These are phyloP conservation scores for Pyrenopolyporus hunteri DNA, from an alignment of 495 filamentous ascomycete species.

Conservation along the genomic window DNA sequence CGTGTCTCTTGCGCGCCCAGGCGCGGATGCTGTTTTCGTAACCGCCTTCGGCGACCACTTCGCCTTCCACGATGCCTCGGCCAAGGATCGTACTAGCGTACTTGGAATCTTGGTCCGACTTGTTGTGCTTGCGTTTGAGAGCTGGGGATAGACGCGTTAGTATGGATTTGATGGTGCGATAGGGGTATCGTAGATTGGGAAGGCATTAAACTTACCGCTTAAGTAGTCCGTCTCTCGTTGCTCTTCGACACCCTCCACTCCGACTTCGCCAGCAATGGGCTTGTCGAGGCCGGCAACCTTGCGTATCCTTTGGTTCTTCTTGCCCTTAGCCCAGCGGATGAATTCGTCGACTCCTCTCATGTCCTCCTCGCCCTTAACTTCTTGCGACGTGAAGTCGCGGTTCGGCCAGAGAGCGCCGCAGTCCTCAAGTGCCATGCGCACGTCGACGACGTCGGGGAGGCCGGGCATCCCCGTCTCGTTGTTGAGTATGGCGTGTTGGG, in stretches of 20 bases:
- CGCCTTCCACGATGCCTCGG: slow-evolving; percentile 67
- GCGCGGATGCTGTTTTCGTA: slow-evolving; percentile 66
- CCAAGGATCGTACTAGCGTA: slow-evolving; percentile 82
- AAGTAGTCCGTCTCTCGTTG: slow-evolving; percentile 71
- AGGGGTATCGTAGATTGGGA: not conserved
- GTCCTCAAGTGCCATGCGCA: slow-evolving; percentile 81
- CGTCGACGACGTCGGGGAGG: slow-evolving; percentile 68
- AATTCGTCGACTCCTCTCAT: slow-evolving; percentile 74
- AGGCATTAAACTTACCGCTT: slow-evolving; percentile 53
- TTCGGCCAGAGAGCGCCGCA: slow-evolving; percentile 70
- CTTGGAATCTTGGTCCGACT: slow-evolving; percentile 76
- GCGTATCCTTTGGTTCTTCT: slow-evolving; percentile 71
- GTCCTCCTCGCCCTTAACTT: slow-evolving; percentile 64
- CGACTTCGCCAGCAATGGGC: slow-evolving; percentile 26
- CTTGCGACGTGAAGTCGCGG: slow-evolving; percentile 32
- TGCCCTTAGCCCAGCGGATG: slow-evolving; percentile 72
- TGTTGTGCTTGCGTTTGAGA: slow-evolving; percentile 84
- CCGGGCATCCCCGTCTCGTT: slow-evolving; percentile 40
- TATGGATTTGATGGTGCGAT: not conserved
- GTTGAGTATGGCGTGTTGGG: slow-evolving; percentile 60
- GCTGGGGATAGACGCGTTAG: slow-evolving; percentile 42
- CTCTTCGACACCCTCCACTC: slow-evolving; percentile 40
- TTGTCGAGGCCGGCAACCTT: slow-evolving; percentile 62
- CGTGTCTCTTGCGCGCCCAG: slow-evolving; percentile 59
- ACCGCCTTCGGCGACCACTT: slow-evolving; percentile 74